phyloP scores from a whole-genome alignment of 495 filamentous ascomycete genomes.

The Filosporella fistucella region DNA sequence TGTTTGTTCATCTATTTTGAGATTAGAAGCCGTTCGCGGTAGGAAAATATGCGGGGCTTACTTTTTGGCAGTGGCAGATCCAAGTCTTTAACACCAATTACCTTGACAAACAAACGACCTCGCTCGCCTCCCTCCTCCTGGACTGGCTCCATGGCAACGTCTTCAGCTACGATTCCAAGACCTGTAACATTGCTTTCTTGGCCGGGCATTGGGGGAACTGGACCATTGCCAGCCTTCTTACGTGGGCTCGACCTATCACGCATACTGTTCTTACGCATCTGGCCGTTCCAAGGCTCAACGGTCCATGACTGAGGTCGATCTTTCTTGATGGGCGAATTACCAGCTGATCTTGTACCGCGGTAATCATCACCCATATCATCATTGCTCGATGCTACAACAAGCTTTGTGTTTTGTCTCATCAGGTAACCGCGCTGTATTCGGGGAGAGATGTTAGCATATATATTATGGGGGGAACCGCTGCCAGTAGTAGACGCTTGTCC shows the following conservation, averaged over 20 bases:
- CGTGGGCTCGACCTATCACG: conserved; percentile 48
- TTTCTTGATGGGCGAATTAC: conserved; percentile 67
- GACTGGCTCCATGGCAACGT: conserved; percentile 47
- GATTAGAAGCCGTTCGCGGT: conserved; percentile 25
- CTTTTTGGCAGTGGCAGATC: conserved; percentile 87
- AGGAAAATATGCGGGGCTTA: conserved; percentile 36
- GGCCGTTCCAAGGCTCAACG: conserved; percentile 92
- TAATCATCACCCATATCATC: conserved; percentile 50
- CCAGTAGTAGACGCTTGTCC: conserved; percentile 21
- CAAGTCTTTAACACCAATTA: conserved; percentile 91
- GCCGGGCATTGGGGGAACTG: conserved; percentile 80
- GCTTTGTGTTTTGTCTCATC: conserved; percentile 97
- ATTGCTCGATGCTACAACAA: conserved; percentile 77
- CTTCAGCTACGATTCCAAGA: conserved; percentile 51
- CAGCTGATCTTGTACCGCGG: conserved; percentile 56
- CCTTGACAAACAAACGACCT: conserved; percentile 94
- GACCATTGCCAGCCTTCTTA: conserved; percentile 56
- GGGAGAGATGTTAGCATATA: conserved; percentile 52
- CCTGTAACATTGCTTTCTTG: conserved; percentile 73
- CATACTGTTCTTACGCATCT: conserved; percentile 55
- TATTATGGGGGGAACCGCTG: neutral
- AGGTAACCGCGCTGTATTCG: conserved; percentile 89
- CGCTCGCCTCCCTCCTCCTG: conserved; percentile 79
- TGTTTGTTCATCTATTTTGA: conserved; percentile 55
- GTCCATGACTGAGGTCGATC: conserved; percentile 85